phyloP scores from a whole-genome alignment of 371 early-diverging fungal species.

The Mortierella sp. region DNA sequence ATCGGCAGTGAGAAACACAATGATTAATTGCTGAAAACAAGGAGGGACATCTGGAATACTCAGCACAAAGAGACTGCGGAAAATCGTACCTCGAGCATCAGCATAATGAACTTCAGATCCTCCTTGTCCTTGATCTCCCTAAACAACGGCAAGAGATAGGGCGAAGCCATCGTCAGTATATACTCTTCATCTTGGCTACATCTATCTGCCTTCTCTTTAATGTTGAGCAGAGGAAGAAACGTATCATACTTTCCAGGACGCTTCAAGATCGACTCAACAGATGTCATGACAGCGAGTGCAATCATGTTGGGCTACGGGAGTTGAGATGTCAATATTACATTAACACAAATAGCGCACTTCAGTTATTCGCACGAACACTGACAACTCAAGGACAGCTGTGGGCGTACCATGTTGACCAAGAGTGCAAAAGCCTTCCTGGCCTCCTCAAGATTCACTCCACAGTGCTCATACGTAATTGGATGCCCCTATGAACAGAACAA shows the following conservation, averaged over 20 bases:
- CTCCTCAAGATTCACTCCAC: constrained; percentile 76
- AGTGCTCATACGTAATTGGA: constrained; percentile 66
- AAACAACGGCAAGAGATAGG: constrained; percentile 5
- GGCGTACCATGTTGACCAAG: constrained; percentile 71
- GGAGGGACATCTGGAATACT: too few species aligned
- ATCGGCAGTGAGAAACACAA: background rate
- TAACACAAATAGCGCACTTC: background rate
- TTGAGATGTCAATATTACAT: constrained; percentile 3
- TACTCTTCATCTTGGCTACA: too few species aligned
- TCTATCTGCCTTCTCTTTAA: too few species aligned
- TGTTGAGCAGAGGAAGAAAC: too few species aligned
- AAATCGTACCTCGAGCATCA: constrained; percentile 80
- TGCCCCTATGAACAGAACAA: constrained; percentile 56
- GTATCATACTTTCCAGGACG: constrained; percentile 77
- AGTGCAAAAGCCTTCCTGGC: constrained; percentile 77
- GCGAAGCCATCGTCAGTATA: constrained; percentile 7
- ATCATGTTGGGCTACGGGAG: constrained; percentile 47
- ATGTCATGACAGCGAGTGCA: constrained; percentile 79
- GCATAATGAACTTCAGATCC: constrained; percentile 84
- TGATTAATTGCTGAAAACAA: background rate
- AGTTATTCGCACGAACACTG: too few species aligned
- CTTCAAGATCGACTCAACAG: constrained; percentile 79
- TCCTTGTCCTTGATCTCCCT: constrained; percentile 59
- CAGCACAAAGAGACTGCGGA: background rate
- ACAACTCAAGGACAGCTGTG: too few species aligned